These are phyloP conservation scores for Sorghum bicolor DNA, from an alignment of 176 grass and related monocot species.

Conservation along the genomic window DNA sequence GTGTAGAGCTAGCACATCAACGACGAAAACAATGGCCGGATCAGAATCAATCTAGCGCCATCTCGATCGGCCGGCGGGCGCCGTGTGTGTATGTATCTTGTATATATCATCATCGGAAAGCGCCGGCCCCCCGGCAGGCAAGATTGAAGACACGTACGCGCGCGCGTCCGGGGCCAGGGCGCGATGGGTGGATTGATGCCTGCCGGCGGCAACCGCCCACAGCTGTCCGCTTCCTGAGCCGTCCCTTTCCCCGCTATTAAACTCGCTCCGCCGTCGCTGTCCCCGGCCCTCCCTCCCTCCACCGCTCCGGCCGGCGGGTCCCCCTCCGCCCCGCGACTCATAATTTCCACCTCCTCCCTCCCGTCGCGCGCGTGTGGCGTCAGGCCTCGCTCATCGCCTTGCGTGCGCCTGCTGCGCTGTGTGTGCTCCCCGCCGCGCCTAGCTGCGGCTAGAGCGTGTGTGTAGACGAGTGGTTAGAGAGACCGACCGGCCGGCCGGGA, in stretches of 20 bases:
- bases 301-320: background rate
- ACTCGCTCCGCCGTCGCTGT: slow-evolving; percentile 44
- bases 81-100: too few species aligned
- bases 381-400: slow-evolving; percentile 33
- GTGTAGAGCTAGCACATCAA: too few species aligned
- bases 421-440: background rate
- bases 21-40: too few species aligned
- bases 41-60: too few species aligned
- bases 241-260: slow-evolving; percentile 42
- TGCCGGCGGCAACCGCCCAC: slow-evolving; percentile 32
- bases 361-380: background rate
- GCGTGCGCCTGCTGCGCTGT: background rate
- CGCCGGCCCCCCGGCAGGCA: too few species aligned
- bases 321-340: background rate
- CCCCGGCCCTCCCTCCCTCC: background rate
- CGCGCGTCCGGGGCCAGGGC: background rate
- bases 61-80: too few species aligned
- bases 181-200: background rate
- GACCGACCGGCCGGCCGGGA: background rate
- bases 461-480: slow-evolving; percentile 16
- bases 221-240: slow-evolving; percentile 28
- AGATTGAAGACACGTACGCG: too few species aligned
- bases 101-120: too few species aligned
- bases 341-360: background rate
- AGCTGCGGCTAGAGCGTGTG: background rate